Conservation (phyloP, 1,139 yeast genomes). For the Protomyces pachydermus region DNA sequence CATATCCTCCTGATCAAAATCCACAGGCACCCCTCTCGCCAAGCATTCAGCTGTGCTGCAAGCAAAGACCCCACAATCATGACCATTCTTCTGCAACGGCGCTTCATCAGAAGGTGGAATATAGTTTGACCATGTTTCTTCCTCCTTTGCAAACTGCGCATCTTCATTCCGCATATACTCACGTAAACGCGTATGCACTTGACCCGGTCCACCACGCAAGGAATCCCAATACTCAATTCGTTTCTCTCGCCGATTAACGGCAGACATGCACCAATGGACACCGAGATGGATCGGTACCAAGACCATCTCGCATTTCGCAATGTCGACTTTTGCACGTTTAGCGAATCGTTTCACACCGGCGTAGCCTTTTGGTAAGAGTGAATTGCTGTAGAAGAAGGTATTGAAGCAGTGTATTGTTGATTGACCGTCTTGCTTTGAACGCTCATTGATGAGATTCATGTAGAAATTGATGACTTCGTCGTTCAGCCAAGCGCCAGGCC, state of each 20-base stretch:
- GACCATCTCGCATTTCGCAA: constrained; percentile 58
- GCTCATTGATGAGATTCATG: constrained; percentile 53
- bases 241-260: constrained; percentile 57
- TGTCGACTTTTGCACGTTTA: constrained; percentile 67
- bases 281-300: constrained; percentile 79
- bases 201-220: constrained; percentile 54
- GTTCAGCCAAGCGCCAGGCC: constrained; percentile 76
- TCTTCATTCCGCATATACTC: constrained; percentile 57
- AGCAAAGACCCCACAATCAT: constrained; percentile 92
- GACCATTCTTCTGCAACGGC: constrained; percentile 87
- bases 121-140: constrained; percentile 32
- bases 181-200: constrained; percentile 51
- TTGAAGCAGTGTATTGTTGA: constrained; percentile 64
- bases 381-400: constrained; percentile 59
- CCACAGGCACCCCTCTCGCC: constrained; percentile 47
- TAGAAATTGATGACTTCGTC: constrained; percentile 86
- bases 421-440: constrained; percentile 37
- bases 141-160: constrained; percentile 36
- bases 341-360: constrained; percentile 86
- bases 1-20: constrained; percentile 69
- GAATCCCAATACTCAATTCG: constrained; percentile 76
- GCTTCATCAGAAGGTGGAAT: constrained; percentile 41
- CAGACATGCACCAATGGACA: constrained; percentile 91
- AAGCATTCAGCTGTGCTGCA: constrained; percentile 70
- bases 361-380: constrained; percentile 63